A percentile compares a stretch with the other conserved stretches of the same genome.
Evolutionary conservation across 495 filamentous ascomycete genomes (phyloP).

Genomic region (Daldinia loculata): DNA sequence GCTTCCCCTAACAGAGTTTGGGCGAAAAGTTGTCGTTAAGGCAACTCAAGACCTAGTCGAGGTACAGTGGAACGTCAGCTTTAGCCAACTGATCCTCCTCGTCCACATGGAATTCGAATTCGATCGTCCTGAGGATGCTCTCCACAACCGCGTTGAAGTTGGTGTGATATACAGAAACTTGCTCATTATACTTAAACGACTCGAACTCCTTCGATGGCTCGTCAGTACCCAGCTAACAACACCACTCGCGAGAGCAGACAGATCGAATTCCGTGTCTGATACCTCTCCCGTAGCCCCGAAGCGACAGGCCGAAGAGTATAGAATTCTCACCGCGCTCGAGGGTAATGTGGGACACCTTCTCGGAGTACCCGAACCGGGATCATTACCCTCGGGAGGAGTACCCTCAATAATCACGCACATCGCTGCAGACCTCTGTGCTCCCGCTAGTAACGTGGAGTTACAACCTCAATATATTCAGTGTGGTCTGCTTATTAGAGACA

Average conservation of each 20-base stretch:
- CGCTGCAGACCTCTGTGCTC: conserved; percentile 62
- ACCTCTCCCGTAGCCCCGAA: conserved; percentile 41
- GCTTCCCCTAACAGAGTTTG: conserved; percentile 70
- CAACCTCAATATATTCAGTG: conserved; percentile 68
- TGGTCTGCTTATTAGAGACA: conserved; percentile 71
- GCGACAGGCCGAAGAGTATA: conserved; percentile 51
- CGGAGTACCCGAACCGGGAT: conserved; percentile 47
- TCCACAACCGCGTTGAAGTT: conserved; percentile 69
- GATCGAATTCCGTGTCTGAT: conserved; percentile 37
- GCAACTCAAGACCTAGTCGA: conserved; percentile 81
- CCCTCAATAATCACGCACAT: conserved; percentile 61
- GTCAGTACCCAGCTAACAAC: conserved; percentile 63
- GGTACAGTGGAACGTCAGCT: conserved; percentile 71
- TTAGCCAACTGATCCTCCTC: conserved; percentile 83
- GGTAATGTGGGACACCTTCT: conserved; percentile 60
- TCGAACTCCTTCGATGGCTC: conserved; percentile 85
- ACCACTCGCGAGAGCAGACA: conserved; percentile 50
- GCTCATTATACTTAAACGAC: conserved; percentile 71
- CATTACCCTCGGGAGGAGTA: conserved; percentile 46
- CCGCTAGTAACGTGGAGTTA: conserved; percentile 60
- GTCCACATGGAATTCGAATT: conserved; percentile 83
- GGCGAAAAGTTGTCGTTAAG: conserved; percentile 73
- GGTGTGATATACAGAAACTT: conserved; percentile 72
- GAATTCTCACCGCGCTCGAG: conserved; percentile 60
- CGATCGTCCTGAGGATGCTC: conserved; percentile 70